phyloP scores from a whole-genome alignment of 139 green algal genomes.

The Trebouxia sp. region DNA sequence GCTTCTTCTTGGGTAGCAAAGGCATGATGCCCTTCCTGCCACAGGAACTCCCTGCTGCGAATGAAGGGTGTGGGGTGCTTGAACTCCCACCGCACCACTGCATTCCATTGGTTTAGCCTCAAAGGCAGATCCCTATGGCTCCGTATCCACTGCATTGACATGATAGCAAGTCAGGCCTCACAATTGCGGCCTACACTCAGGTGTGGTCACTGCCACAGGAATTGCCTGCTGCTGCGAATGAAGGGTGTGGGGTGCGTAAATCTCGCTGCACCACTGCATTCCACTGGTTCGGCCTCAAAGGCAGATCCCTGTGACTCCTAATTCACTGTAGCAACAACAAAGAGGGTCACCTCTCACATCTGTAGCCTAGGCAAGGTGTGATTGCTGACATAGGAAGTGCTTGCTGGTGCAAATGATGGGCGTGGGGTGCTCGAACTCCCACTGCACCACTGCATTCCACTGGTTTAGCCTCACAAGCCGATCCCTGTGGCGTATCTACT shows the following conservation, averaged over 20 bases:
- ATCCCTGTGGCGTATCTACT: constrained; percentile 98
- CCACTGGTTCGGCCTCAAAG: constrained; percentile 98
- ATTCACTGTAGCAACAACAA: constrained; percentile 87
- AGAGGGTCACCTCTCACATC: constrained; percentile 93
- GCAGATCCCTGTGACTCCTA: constrained; percentile 97
- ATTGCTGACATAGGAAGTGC: constrained; percentile 97
- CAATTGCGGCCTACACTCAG: too few species aligned
- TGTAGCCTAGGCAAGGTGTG: constrained; percentile 88
- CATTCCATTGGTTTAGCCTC: constrained; percentile 99
- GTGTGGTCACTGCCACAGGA: constrained; percentile 98
- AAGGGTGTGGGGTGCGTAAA: constrained; percentile 99
- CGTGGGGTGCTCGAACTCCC: constrained; percentile 99
- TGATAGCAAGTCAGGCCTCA: too few species aligned
- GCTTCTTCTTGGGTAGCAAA: constrained; percentile 90
- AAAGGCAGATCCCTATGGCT: constrained; percentile 96
- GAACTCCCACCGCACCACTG: constrained; percentile 99
- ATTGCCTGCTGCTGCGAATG: constrained; percentile 92
- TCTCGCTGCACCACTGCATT: constrained; percentile 99
- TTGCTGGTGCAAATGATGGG: constrained; percentile 93
- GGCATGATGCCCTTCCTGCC: constrained; percentile 87
- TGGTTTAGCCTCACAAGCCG: constrained; percentile 98
- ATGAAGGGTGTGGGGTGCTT: constrained; percentile 99
- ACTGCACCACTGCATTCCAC: constrained; percentile 99
- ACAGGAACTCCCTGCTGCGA: constrained; percentile 90
- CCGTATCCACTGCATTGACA: constrained; percentile 96